A percentile compares a stretch with the other conserved stretches of the same genome.
Conservation (phyloP, 2,329 filamentous ascomycete species). For the Aspergillus fischeri region DNA sequence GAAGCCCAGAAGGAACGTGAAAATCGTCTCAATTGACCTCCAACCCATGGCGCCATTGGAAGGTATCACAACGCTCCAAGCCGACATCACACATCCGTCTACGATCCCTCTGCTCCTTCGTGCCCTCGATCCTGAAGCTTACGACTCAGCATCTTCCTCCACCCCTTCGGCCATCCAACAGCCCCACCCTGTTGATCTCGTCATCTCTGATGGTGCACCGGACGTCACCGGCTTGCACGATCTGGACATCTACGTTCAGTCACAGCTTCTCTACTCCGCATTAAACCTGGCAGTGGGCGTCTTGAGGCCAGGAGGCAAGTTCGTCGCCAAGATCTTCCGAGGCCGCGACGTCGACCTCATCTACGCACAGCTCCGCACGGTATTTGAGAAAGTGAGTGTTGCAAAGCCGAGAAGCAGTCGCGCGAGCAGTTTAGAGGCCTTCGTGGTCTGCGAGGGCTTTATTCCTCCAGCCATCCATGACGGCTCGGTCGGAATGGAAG, state of each 20-base stretch:
- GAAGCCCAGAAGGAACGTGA: slow-evolving; percentile 65
- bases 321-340: slow-evolving; percentile 96
- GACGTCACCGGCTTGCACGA: slow-evolving; percentile 97
- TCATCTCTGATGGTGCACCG: slow-evolving; percentile 90
- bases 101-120: slow-evolving; percentile 85
- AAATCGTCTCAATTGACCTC: slow-evolving; percentile 92
- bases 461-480: slow-evolving; percentile 58
- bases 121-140: slow-evolving; percentile 72
- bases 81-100: slow-evolving; percentile 95
- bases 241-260: slow-evolving; percentile 96
- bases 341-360: slow-evolving; percentile 93
- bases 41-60: slow-evolving; percentile 93
- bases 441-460: slow-evolving; percentile 92
- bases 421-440: slow-evolving; percentile 95
- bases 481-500: slow-evolving; percentile 42
- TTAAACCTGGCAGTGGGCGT: slow-evolving; percentile 92
- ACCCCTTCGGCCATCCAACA: slow-evolving; percentile 47
- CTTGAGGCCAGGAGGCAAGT: slow-evolving; percentile 86
- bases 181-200: slow-evolving; percentile 80
- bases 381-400: slow-evolving; percentile 82
- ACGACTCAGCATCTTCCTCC: slow-evolving; percentile 38
- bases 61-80: slow-evolving; percentile 85
- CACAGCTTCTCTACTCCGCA: slow-evolving; percentile 88
- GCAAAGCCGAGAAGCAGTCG: slow-evolving; percentile 91
- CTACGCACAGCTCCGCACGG: slow-evolving; percentile 87